Conservation (phyloP, 805 yeast species). For the Pichia phayaonensis region DNA sequence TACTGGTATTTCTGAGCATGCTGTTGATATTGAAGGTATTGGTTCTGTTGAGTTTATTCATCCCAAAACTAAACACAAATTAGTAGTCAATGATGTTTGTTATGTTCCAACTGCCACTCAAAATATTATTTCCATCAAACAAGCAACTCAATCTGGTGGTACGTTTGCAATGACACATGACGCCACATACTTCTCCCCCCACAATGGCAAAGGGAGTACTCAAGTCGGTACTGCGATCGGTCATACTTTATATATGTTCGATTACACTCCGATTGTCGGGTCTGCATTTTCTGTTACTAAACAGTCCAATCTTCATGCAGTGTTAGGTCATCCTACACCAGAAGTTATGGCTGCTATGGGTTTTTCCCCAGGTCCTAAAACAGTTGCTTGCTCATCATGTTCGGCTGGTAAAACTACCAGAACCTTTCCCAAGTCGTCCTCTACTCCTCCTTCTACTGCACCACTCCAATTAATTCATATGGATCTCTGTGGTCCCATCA, state of each 20-base stretch:
- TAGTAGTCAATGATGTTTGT: neutral
- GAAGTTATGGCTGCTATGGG: neutral
- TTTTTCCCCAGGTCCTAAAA: neutral
- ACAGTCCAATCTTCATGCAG: neutral
- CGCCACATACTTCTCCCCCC: neutral
- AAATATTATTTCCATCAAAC: neutral
- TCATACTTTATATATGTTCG: neutral
- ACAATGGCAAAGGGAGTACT: neutral
- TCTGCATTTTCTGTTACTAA: neutral
- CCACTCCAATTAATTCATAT: neutral
- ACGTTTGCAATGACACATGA: neutral
- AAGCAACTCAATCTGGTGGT: neutral
- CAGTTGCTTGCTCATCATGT: neutral
- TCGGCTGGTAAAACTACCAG: neutral
- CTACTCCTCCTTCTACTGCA: neutral
- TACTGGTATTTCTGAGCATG: neutral
- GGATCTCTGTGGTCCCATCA: slow-evolving; percentile 1
- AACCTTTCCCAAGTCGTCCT: neutral
- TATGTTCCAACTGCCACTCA: neutral
- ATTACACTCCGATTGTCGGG: neutral
- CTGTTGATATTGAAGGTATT: neutral
- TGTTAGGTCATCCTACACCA: neutral
- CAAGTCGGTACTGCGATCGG: neutral
- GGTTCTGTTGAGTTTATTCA: neutral
- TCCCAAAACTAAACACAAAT: neutral